Evolutionary conservation across 768 basidiomycete genomes (phyloP), one percentile per base, ranked within the genome.

Genomic region (Suillus spraguei): DNA sequence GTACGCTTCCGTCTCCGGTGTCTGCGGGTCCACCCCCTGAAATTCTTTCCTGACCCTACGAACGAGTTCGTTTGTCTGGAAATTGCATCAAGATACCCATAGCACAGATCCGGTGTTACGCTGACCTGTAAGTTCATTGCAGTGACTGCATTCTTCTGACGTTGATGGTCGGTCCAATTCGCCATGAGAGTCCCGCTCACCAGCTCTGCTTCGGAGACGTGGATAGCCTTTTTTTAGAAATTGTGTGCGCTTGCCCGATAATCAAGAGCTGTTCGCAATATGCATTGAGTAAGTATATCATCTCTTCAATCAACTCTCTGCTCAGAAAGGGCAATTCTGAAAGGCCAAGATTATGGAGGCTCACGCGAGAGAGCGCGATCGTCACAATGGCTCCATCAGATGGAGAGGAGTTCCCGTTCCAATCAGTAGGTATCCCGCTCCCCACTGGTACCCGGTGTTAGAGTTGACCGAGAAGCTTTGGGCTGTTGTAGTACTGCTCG

Each of bases 401-500:
- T 6, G 76, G 73, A 32, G 72, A 64, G 2, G 47, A 13, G 4
- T 33, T 3, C 6, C 52, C 44, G 22, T 65, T 55, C 71, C 70
- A 69, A n/a, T 66, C 67, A 9, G 58, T 59, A 5, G 74, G 78
- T 49, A 72, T 68, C 65, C 73, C 78, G 16, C 75, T 71, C 53
- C 68, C 67, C 41, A 76, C 54, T 1, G 80, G 80, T 6, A 85
- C 79, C 5, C 74, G 78, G 58, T 90, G 81, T 68, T 83, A 91
- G 13, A 92, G 80, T 60, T 76, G 73, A 3, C 90, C 90, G 46
- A 92, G 85, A 1, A 86, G 86, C 32, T 78, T 72, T 1, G 68
- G 11, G 68, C 89, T 90, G 54, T 66, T 42, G 67, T 91, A 91
- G 71, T 80, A 86, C 1, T 67, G 59, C 4, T 24, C 41, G 0